These are phyloP conservation scores for Akanthomyces lecanii DNA, from an alignment of 2,329 filamentous ascomycete genomes.

Conservation along the genomic window DNA sequence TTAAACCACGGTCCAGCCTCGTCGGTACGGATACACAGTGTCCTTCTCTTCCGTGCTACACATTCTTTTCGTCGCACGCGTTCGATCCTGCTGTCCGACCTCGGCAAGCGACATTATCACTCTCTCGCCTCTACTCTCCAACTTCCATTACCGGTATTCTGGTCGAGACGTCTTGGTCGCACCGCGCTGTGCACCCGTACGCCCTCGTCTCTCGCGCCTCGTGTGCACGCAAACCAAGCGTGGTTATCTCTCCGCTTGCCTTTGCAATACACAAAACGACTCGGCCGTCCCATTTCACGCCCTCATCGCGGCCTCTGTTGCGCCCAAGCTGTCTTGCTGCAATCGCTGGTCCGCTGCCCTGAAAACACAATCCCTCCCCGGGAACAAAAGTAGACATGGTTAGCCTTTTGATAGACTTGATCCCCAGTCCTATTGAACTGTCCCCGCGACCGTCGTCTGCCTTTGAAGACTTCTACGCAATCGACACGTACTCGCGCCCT, in stretches of 20 bases:
- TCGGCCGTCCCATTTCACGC: background rate
- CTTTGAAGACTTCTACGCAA: slow-evolving; percentile 40
- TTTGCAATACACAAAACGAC: background rate
- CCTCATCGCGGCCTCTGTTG: slow-evolving; percentile 6
- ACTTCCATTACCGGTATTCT: slow-evolving; percentile 13
- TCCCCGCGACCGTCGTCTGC: slow-evolving; percentile 43
- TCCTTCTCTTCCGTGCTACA: background rate
- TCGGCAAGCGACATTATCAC: slow-evolving; percentile 8
- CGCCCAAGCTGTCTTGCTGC: slow-evolving; percentile 6
- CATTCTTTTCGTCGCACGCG: background rate
- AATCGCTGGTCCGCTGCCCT: background rate
- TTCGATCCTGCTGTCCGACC: slow-evolving; percentile 5
- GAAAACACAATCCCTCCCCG: background rate
- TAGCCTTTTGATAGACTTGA: slow-evolving; percentile 42
- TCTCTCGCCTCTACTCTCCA: background rate
- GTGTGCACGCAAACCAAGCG: slow-evolving; percentile 10
- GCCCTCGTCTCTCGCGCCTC: slow-evolving; percentile 8
- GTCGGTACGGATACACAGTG: background rate
- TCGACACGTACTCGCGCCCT: slow-evolving; percentile 42
- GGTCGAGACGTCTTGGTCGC: slow-evolving; percentile 13
- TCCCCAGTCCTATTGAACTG: slow-evolving; percentile 38
- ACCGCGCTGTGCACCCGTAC: background rate
- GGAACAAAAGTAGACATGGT: slow-evolving; percentile 37
- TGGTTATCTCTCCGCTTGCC: background rate
- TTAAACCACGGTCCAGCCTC: background rate